Evolutionary conservation across 208 protist genomes (phyloP).

Genomic region (Trypanosoma vivax): DNA sequence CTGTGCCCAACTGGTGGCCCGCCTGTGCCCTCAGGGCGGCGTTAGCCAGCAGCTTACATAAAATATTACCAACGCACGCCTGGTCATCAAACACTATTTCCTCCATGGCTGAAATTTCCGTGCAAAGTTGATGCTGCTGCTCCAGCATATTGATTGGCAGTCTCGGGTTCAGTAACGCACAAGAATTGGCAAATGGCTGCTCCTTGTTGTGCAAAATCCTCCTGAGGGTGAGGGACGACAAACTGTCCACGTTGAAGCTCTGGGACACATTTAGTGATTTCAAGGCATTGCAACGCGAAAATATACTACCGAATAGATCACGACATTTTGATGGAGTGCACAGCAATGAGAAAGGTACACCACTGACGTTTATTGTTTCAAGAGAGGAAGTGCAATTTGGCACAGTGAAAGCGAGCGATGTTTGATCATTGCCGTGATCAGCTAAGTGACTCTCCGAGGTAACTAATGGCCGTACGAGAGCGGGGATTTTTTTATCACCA

Average conservation of each 20-base stretch:
- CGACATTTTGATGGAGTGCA: slow-evolving; percentile 56
- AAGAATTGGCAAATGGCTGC: not conserved
- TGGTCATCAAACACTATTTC: slow-evolving; percentile 27
- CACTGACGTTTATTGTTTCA: slow-evolving; percentile 28
- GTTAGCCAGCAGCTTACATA: slow-evolving; percentile 63
- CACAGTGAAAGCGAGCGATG: slow-evolving; percentile 33
- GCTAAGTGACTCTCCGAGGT: slow-evolving; percentile 8
- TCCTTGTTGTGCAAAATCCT: slow-evolving; percentile 21
- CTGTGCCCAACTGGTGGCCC: slow-evolving; percentile 22
- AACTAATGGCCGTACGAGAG: too few relatives aligned
- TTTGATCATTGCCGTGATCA: slow-evolving; percentile 5
- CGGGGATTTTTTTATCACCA: too few relatives aligned
- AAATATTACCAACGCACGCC: slow-evolving; percentile 54
- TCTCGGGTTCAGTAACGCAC: too few relatives aligned
- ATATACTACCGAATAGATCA: slow-evolving; percentile 65
- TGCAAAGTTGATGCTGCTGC: too few relatives aligned
- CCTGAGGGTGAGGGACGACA: slow-evolving; percentile 22
- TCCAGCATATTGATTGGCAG: too few relatives aligned
- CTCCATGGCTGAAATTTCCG: too few relatives aligned
- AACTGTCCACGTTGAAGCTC: slow-evolving; percentile 37
- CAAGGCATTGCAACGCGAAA: slow-evolving; percentile 59
- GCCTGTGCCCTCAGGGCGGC: slow-evolving; percentile 43
- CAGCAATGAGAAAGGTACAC: slow-evolving; percentile 49
- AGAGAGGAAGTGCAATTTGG: slow-evolving; percentile 32
- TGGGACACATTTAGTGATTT: slow-evolving; percentile 43